Evolutionary conservation across 352 stramenopile genomes (phyloP).

Genomic region (Globisporangium okanoganense): DNA sequence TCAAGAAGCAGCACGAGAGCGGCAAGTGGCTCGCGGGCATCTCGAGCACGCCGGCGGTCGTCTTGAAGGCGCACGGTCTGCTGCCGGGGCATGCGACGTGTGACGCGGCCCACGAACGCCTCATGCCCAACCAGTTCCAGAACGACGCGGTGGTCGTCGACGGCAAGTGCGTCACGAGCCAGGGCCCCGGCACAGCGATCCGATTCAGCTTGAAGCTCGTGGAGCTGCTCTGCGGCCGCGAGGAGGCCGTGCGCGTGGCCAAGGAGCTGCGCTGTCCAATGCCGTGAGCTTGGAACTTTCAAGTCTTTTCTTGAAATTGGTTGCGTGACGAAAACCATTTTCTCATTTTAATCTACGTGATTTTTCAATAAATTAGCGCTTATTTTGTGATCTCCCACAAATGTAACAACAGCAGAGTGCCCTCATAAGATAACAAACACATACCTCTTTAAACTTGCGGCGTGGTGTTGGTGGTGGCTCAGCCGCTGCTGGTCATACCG

Average conservation of each 20-base stretch:
- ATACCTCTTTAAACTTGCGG: not conserved
- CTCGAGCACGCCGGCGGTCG: slow-evolving; percentile 39
- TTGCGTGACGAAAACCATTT: not conserved
- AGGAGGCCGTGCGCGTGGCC: slow-evolving; percentile 34
- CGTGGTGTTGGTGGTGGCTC: no score
- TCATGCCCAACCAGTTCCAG: slow-evolving; percentile 45
- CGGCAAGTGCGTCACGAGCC: slow-evolving; percentile 54
- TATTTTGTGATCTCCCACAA: not conserved
- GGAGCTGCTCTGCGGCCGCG: slow-evolving; percentile 42
- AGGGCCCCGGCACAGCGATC: slow-evolving; percentile 45
- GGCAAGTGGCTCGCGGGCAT: slow-evolving; percentile 50
- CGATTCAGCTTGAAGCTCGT: slow-evolving; percentile 53
- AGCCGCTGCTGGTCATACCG: not conserved
- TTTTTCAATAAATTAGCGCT: slow-evolving; percentile 9
- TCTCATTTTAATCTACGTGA: not conserved
- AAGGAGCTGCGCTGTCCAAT: slow-evolving; percentile 29
- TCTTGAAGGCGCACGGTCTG: slow-evolving; percentile 44
- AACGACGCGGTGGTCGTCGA: slow-evolving; percentile 57
- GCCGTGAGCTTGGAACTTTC: not conserved
- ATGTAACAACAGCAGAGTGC: not conserved
- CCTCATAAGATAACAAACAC: not conserved
- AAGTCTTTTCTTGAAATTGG: not conserved
- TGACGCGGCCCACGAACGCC: slow-evolving; percentile 28
- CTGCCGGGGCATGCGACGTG: slow-evolving; percentile 47
- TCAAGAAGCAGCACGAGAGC: slow-evolving; percentile 47